These are phyloP conservation scores for Austroboletus festivus DNA, from an alignment of 768 basidiomycete genomes.

Conservation along the genomic window DNA sequence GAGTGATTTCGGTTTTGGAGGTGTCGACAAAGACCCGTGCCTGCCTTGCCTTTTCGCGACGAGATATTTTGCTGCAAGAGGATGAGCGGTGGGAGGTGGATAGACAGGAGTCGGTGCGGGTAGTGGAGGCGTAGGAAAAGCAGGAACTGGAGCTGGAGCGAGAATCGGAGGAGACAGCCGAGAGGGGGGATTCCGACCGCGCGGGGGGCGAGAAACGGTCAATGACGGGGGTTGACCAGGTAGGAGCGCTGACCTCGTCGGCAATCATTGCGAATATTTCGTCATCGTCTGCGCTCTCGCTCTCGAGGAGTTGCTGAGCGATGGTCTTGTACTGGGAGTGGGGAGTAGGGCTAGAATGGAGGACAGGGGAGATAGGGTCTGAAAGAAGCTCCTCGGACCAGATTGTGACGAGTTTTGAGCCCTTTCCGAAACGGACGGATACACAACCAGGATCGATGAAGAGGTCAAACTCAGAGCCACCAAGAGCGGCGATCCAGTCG, in stretches of 20 bases:
- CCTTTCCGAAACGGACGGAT: slow-evolving; percentile 55
- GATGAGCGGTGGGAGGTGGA: slow-evolving; percentile 40
- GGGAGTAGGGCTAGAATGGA: slow-evolving; percentile 12
- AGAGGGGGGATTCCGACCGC: slow-evolving; percentile 58
- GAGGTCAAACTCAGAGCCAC: slow-evolving; percentile 70
- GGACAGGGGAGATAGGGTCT: slow-evolving; percentile 18
- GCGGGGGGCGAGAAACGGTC: slow-evolving; percentile 53
- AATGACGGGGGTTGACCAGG: slow-evolving; percentile 65
- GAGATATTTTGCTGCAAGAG: slow-evolving; percentile 53
- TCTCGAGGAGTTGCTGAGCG: slow-evolving; percentile 70
- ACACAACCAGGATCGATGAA: slow-evolving; percentile 80
- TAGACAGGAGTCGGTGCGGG: slow-evolving; percentile 48
- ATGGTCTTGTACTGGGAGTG: slow-evolving; percentile 50
- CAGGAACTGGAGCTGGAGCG: slow-evolving; percentile 63
- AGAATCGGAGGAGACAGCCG: slow-evolving; percentile 50
- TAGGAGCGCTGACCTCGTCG: slow-evolving; percentile 63
- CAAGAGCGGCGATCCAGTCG: slow-evolving; percentile 72
- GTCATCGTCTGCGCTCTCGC: slow-evolving; percentile 70
- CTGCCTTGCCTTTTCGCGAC: slow-evolving; percentile 66
- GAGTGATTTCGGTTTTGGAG: slow-evolving; percentile 74
- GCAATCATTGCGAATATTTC: slow-evolving; percentile 73
- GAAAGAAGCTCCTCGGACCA: slow-evolving; percentile 60
- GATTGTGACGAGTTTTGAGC: slow-evolving; percentile 51
- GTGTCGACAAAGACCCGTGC: slow-evolving; percentile 71
- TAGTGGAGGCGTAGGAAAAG: slow-evolving; percentile 64